A percentile compares a stretch with the other conserved stretches of the same genome.
Conservation (phyloP, 139 green algal species). For the Chlorella sp. region DNA sequence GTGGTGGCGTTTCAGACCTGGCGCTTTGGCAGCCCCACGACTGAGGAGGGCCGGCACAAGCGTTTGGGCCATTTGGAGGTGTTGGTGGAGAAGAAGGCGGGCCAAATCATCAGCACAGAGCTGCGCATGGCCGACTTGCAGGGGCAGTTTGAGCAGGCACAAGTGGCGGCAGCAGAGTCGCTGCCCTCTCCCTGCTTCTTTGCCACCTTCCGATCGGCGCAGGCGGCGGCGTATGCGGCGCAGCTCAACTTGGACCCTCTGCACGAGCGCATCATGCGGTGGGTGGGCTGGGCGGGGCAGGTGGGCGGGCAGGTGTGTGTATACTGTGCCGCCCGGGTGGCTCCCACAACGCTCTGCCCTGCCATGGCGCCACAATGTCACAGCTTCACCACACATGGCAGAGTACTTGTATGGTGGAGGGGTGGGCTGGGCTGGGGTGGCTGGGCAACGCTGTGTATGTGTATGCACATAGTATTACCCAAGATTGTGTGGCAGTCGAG, state of each 20-base stretch:
- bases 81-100: neutral
- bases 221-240: constrained; percentile 31
- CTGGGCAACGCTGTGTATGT: too few species aligned
- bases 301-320: too few species aligned
- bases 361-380: too few species aligned
- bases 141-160: neutral
- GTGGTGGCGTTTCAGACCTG: too few species aligned
- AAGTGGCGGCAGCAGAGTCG: neutral
- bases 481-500: too few species aligned
- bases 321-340: too few species aligned
- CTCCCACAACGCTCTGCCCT: too few species aligned
- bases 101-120: neutral
- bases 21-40: too few species aligned
- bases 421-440: too few species aligned
- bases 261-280: constrained; percentile 39
- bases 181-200: constrained; percentile 41
- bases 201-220: constrained; percentile 33
- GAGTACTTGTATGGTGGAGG: too few species aligned
- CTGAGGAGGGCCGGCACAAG: neutral
- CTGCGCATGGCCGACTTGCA: neutral
- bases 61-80: neutral
- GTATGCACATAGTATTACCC: too few species aligned
- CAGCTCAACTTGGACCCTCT: constrained; percentile 44
- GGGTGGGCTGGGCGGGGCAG: neutral
- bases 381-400: too few species aligned